Conservation (phyloP, 352 stramenopile genomes). For the Pythium rishiriense region DNA sequence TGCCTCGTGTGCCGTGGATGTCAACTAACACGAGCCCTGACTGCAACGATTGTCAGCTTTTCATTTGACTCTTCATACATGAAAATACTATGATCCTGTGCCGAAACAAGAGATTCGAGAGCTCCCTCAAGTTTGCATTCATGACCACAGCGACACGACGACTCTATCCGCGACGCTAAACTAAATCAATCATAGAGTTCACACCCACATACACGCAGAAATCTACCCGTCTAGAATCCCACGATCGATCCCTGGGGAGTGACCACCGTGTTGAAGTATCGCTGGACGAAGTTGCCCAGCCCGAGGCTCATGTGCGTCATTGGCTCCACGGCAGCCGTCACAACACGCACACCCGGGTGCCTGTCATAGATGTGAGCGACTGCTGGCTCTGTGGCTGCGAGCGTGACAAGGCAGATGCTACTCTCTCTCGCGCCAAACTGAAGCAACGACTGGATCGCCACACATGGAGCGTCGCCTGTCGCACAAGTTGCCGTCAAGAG, state of each 20-base stretch:
- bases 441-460: constrained; percentile 37
- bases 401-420: constrained; percentile 33
- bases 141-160: no score
- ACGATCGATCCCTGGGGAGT: neutral
- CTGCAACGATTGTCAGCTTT: no score
- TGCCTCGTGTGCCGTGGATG: no score
- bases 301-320: constrained; percentile 26
- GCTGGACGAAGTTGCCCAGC: constrained; percentile 36
- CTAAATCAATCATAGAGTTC: no score
- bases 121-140: no score
- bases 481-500: constrained; percentile 32
- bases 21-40: no score
- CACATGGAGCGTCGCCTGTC: constrained; percentile 3
- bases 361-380: constrained; percentile 30
- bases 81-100: no score
- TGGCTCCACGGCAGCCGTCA: constrained; percentile 40
- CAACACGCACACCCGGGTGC: constrained; percentile 31
- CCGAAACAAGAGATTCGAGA: no score
- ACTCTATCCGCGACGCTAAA: no score
- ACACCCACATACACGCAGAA: no score
- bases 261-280: constrained; percentile 26
- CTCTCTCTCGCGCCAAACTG: constrained; percentile 32
- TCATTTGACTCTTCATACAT: no score
- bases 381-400: constrained; percentile 28
- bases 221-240: no score